Conservation (phyloP, 768 basidiomycete species). For the Pluteus cervinus region DNA sequence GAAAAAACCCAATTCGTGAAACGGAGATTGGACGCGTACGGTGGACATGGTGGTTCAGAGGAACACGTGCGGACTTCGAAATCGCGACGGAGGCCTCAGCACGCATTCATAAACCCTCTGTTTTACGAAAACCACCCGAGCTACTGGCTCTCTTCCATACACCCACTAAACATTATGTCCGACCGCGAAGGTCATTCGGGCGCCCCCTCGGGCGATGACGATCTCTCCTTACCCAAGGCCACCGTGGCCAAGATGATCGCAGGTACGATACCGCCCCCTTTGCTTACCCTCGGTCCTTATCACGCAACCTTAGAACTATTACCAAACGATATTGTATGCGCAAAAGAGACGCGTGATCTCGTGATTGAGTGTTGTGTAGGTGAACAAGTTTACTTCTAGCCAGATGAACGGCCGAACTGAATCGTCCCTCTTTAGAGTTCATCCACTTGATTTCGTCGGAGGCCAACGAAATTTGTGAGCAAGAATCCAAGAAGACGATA, state of each 20-base stretch:
- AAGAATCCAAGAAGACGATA: slow-evolving; percentile 98
- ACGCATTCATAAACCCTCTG: no score
- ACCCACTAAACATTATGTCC: slow-evolving; percentile 53
- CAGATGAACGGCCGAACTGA: background rate
- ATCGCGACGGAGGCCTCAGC: no score
- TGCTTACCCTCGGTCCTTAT: slow-evolving; percentile 7
- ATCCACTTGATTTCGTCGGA: slow-evolving; percentile 96
- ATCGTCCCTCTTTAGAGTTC: slow-evolving; percentile 64
- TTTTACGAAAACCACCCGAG: no score
- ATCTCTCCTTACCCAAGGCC: slow-evolving; percentile 92
- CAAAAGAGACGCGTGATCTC: slow-evolving; percentile 95
- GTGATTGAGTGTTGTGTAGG: slow-evolving; percentile 99
- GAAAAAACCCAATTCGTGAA: no score
- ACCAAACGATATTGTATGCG: slow-evolving; percentile 79
- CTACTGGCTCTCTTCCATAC: slow-evolving; percentile 1
- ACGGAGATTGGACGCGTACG: no score
- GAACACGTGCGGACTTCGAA: no score
- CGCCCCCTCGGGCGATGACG: slow-evolving; percentile 73
- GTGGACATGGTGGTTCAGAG: no score
- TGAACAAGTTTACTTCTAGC: slow-evolving; percentile 42
- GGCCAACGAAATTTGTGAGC: slow-evolving; percentile 97
- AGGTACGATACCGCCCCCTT: slow-evolving; percentile 40
- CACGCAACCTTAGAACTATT: slow-evolving; percentile 64
- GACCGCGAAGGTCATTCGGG: slow-evolving; percentile 79
- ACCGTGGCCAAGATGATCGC: slow-evolving; percentile 96